phyloP scores from a whole-genome alignment of 139 green algal genomes.

The Haematococcus lacustris region DNA sequence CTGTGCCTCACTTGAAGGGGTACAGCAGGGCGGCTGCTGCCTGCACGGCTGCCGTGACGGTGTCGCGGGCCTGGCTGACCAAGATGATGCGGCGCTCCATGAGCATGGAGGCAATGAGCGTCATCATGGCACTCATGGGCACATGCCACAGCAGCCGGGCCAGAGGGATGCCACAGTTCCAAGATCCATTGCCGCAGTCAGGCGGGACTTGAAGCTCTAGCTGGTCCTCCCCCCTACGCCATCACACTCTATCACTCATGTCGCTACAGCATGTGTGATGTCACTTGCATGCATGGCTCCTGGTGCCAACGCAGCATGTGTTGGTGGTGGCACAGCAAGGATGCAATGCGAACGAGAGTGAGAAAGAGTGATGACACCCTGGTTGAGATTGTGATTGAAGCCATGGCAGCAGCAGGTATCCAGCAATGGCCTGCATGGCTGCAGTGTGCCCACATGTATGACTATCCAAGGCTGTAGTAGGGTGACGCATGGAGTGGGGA shows the following conservation, averaged over 20 bases:
- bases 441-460: too few species aligned
- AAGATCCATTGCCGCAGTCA: constrained; percentile 44
- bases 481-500: too few species aligned
- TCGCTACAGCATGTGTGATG: neutral
- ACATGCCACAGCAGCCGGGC: constrained; percentile 66
- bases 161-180: constrained; percentile 56
- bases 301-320: neutral
- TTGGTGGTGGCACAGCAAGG: neutral
- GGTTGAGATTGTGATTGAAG: neutral
- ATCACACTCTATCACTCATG: too few species aligned
- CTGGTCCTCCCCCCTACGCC: constrained; percentile 30
- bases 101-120: constrained; percentile 58
- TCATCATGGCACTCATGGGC: constrained; percentile 44
- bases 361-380: neutral
- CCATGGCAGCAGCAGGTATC: neutral
- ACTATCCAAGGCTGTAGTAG: too few species aligned
- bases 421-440: too few species aligned
- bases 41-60: constrained; percentile 55
- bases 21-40: constrained; percentile 66
- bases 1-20: constrained; percentile 59
- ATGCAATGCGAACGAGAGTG: neutral
- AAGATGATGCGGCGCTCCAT: constrained; percentile 73
- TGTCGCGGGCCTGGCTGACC: constrained; percentile 47
- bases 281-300: neutral
- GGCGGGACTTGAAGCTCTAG: constrained; percentile 61